phyloP scores from a whole-genome alignment of 2,329 filamentous ascomycete species.

The Cladorrhinum sp. region DNA sequence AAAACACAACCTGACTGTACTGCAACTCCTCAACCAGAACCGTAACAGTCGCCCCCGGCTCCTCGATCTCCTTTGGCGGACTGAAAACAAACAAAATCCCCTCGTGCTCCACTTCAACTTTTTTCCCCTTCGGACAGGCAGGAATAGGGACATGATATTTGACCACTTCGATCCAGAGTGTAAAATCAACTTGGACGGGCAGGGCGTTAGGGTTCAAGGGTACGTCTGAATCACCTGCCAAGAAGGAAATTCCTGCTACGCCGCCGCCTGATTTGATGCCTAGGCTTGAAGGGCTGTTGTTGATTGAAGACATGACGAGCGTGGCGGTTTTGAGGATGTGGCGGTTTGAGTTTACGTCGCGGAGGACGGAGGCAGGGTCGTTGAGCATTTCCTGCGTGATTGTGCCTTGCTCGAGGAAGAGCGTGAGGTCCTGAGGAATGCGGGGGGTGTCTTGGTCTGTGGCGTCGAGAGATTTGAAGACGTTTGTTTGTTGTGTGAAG shows the following conservation, averaged over 20 bases:
- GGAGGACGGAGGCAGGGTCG: constrained; percentile 32
- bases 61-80: not conserved
- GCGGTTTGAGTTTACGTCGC: constrained; percentile 31
- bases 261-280: not conserved
- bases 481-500: not conserved
- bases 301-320: too few relatives aligned
- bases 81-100: not conserved
- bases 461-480: not conserved
- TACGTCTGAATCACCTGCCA: constrained; percentile 5
- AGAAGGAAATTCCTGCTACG: constrained; percentile 1
- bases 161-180: constrained; percentile 12
- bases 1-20: constrained; percentile 11
- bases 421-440: not conserved
- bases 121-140: not conserved
- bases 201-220: not conserved
- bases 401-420: constrained; percentile 26
- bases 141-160: constrained; percentile 1
- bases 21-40: constrained; percentile 12
- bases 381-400: constrained; percentile 34
- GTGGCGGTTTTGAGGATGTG: constrained; percentile 31
- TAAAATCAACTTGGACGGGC: not conserved
- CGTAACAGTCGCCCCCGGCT: not conserved
- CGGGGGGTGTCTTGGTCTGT: not conserved
- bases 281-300: too few relatives aligned
- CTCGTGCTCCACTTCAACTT: not conserved